Evolutionary conservation across 345 rosid genomes (phyloP).

Genomic region (Reutealis trisperma): DNA sequence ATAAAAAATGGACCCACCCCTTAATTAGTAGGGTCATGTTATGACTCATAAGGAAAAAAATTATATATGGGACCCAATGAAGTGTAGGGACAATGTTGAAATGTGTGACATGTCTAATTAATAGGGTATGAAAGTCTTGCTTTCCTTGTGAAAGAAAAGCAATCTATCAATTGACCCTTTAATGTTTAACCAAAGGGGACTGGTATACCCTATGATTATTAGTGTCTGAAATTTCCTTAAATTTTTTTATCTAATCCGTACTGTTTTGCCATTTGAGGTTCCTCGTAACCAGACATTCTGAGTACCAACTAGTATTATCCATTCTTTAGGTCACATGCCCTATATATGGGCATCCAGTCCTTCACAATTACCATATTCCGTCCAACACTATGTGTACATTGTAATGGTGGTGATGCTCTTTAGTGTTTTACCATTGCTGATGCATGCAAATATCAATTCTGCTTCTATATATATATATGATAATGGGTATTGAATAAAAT

Average conservation of each 20-base stretch:
- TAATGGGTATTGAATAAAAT: no score
- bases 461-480: no score
- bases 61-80: not conserved
- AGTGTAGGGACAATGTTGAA: conserved; percentile 11
- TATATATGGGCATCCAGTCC: not conserved
- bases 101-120: not conserved
- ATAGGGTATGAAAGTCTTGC: conserved; percentile 11
- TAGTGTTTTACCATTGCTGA: no score
- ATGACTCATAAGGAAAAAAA: not conserved
- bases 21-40: not conserved
- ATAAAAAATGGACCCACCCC: no score
- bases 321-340: not conserved
- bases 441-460: no score
- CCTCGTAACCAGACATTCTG: conserved; percentile 7
- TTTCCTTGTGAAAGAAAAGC: conserved; percentile 13
- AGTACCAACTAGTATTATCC: not conserved
- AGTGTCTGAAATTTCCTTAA: not conserved
- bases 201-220: not conserved
- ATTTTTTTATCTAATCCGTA: conserved; percentile 5
- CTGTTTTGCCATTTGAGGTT: conserved; percentile 7
- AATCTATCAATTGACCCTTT: not conserved
- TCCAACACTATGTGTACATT: no score
- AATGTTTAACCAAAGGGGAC: not conserved
- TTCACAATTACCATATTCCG: no score
- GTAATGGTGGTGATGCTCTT: no score